Base-by-base conservation (phyloP, 352 stramenopile genomes). In the Phytophthora palmivora region DNA sequence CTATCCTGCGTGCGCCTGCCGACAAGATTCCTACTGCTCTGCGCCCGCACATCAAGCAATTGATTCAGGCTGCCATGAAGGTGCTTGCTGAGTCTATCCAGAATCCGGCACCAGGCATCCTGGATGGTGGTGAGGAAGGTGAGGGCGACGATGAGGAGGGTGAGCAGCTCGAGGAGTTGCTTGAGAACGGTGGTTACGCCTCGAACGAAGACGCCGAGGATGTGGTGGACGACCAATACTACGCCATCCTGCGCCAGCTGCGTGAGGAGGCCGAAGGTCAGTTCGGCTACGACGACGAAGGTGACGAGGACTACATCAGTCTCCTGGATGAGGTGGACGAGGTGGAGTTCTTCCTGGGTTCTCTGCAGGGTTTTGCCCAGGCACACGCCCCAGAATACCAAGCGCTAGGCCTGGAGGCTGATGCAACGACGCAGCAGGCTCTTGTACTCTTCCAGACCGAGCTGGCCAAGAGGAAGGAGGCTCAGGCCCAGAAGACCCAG, bases 281-380 rank as follows among this genome's bases (percentile, higher is more conserved):
- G 52, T 92, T 79, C 41, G 72, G 80, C 52, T 89, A 81, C 53
- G 79, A 89, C 58, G 84, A 92, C 24, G 96, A 98, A 44, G 78
- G 85, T 24, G 94, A 98, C n/a, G 95, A 98, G 58, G 91, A 98
- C 52, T 97, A 96, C 63, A 91, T 86, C 62, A 94, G 84, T 59
- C 76, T 97, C 57, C 70, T 99, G 36, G 94, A 98, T 59, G 80
- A 96, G 63, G 86, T 98, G 15, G 92, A 98, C 56, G 91, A 98
- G 69, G 70, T 98, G 18, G 78, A 94, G 48, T 97, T 96, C 63
- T 88, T 98, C 68, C 86, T 97, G 58, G 74, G 91, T 58, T 94
- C 94, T 21, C 67, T 98, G 30, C 94, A 94, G 45, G 82, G 65
- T 33, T 91, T 91, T 24, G 70, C 79, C 10, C 82, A 89, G 56